Evolutionary conservation across 2,329 filamentous ascomycete species (phyloP), one percentile per base, ranked within the genome.

Genomic region (Hymenoscyphus fraxineus): DNA sequence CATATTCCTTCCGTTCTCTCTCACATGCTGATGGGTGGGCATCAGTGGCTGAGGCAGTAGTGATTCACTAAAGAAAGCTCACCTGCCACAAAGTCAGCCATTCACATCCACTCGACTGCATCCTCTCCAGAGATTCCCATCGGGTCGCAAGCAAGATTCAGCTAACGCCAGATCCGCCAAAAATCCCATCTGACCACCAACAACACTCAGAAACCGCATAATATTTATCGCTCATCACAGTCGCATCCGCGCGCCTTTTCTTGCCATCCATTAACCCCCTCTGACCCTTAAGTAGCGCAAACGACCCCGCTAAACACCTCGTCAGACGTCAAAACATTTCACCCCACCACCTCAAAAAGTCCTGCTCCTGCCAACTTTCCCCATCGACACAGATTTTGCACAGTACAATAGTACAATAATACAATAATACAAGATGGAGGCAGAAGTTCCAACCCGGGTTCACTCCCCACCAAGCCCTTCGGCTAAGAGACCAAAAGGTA

Each of bases 401-500:
- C 44, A 51, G n/a, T 22, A 51, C 44, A 22, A 51, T n/a, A n/a
- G n/a, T n/a, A n/a, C n/a, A n/a, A 2, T n/a, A 27, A n/a, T 19
- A 16, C n/a, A 51, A 51, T 13, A 22, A 27, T 27, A 22, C 59
- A 72, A 56, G 2, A 71, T 73, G 70, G 65, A 69, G 44, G 66
- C 70, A 58, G 73, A 73, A 66, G 69, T 64, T 32, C 68, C 69
- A 51, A 68, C 67, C 1, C 64, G 61, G 39, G 63, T 72, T 61
- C 74, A 76, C 58, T 69, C 66, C 39, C 74, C 74, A 65, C 74
- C 74, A 19, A 72, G 71, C 54, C 74, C 73, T 39, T 71, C 74
- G 31, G 64, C 70, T 22, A 75, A 75, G 66, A 72, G 76, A 62
- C 77, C 77, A 19, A 78, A 75, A 70, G 76, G 76, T 76, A 74